These are phyloP conservation scores for Fonticula alba DNA, from an alignment of 78 protist species.

Conservation along the genomic window DNA sequence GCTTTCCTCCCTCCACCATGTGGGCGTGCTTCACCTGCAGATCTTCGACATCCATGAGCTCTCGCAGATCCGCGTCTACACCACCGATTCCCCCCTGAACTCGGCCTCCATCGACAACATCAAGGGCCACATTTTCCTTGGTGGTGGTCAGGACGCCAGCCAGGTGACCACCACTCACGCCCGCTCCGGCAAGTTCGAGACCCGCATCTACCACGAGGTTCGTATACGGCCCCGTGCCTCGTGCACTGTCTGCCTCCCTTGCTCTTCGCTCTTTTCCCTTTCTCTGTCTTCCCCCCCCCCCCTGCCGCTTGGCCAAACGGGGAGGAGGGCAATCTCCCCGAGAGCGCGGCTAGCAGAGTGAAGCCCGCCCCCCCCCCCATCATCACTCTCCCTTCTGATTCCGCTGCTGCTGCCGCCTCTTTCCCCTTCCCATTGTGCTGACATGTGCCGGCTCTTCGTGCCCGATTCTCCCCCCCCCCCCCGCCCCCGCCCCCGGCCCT, in stretches of 20 bases:
- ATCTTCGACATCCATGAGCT: constrained; percentile 49
- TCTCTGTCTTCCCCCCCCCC: no score
- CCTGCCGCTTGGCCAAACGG: no score
- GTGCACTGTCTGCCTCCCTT: no score
- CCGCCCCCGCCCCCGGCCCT: no score
- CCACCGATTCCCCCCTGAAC: constrained; percentile 65
- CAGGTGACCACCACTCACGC: constrained; percentile 58
- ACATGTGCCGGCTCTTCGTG: background rate
- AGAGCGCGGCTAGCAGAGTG: constrained; percentile 5
- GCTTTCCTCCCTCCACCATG: background rate
- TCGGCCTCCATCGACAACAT: constrained; percentile 61
- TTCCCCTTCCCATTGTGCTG: no score
- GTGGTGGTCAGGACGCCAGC: constrained; percentile 80
- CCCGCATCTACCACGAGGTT: constrained; percentile 55
- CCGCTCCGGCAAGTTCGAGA: constrained; percentile 45
- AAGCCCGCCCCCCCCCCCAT: background rate
- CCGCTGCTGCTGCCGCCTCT: background rate
- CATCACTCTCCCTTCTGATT: background rate
- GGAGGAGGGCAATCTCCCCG: constrained; percentile 31
- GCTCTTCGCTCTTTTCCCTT: no score
- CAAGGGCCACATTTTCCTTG: constrained; percentile 38
- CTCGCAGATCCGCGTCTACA: constrained; percentile 38
- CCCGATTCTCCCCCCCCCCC: background rate
- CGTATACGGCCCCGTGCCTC: no score
- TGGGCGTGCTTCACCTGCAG: constrained; percentile 4